These are phyloP conservation scores for Cantharellus anzutake DNA, from an alignment of 768 basidiomycete genomes.

Conservation along the genomic window DNA sequence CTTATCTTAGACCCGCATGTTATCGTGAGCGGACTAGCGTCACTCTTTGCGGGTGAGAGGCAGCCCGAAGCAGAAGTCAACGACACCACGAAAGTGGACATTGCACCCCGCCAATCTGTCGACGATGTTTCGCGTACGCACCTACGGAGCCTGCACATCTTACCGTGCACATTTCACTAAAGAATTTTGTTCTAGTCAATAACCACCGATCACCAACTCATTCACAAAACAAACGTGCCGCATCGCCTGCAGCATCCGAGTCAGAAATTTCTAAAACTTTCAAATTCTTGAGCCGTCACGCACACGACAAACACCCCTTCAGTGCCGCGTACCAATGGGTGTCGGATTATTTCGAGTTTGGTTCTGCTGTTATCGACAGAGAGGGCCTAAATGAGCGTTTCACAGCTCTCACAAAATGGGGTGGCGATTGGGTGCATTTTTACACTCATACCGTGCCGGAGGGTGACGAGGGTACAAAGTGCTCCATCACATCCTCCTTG, in stretches of 20 bases:
- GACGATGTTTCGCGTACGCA: not conserved
- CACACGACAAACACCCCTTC: constrained; percentile 29
- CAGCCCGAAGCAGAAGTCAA: constrained; percentile 1
- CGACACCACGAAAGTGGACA: constrained; percentile 4
- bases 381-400: constrained; percentile 31
- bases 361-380: constrained; percentile 38
- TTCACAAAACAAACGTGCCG: too few relatives aligned
- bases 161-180: not conserved
- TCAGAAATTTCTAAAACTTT: not conserved
- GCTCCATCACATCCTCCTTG: not conserved
- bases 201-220: too few relatives aligned
- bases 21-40: constrained; percentile 6
- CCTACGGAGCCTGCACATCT: not conserved
- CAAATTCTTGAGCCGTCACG: constrained; percentile 33
- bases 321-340: constrained; percentile 27
- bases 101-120: not conserved
- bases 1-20: constrained; percentile 5
- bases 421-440: constrained; percentile 36
- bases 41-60: constrained; percentile 1
- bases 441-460: constrained; percentile 29
- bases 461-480: not conserved
- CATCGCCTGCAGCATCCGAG: too few relatives aligned
- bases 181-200: too few relatives aligned
- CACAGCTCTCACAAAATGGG: constrained; percentile 26
- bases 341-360: constrained; percentile 38